These are phyloP conservation scores for Panellus pusillus DNA, from an alignment of 768 basidiomycete species.

Conservation along the genomic window DNA sequence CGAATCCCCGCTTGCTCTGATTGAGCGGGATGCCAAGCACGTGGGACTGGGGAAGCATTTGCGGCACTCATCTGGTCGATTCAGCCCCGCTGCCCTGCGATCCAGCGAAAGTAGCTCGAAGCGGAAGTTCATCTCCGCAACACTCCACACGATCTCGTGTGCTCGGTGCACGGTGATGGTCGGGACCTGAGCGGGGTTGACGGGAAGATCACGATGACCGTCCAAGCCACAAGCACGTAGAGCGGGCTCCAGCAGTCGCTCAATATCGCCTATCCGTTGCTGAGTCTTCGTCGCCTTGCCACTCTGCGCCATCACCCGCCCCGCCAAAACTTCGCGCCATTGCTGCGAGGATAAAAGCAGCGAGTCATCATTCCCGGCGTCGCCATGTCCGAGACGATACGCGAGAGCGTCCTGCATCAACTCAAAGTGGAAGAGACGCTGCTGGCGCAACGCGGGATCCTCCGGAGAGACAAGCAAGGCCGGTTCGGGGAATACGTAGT, in stretches of 20 bases:
- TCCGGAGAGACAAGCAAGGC: background rate
- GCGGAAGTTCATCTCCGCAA: background rate
- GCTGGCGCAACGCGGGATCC: background rate
- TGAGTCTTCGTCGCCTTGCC: background rate
- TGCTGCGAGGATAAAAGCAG: background rate
- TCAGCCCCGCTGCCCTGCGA: background rate
- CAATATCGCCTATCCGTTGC: background rate
- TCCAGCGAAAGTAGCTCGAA: background rate
- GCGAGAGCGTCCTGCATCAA: background rate
- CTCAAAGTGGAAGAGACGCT: background rate
- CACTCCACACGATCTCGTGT: background rate
- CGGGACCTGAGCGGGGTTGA: background rate
- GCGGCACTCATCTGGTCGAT: background rate
- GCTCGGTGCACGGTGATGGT: background rate
- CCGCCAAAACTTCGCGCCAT: background rate
- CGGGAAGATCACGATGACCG: background rate
- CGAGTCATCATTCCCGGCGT: no score
- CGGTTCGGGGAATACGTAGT: slow-evolving; percentile 4
- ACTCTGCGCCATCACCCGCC: background rate
- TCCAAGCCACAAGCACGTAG: background rate
- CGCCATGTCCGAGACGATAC: background rate
- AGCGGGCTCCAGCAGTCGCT: background rate
- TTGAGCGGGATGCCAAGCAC: background rate
- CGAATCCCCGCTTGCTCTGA: background rate
- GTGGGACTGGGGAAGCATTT: background rate